Evolutionary conservation across 169 alveolate genomes (phyloP), one percentile per base, ranked within the genome.

Genomic region (Condylostoma magnum): DNA sequence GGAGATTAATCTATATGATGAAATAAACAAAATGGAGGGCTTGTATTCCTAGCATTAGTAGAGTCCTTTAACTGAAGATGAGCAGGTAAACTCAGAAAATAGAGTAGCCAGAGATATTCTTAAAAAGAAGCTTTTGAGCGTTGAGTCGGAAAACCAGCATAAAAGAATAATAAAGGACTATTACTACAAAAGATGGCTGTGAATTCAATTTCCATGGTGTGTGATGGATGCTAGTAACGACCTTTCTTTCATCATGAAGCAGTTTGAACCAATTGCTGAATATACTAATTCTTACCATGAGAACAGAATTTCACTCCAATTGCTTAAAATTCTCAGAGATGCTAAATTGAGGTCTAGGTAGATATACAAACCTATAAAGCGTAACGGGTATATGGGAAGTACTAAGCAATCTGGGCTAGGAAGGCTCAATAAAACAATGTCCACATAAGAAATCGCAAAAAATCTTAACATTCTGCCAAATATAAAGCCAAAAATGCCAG

Each of bases 171-270:
- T n/a, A 10, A 46, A 47, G 18, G 10, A 15, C 25, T 47, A 46
- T 46, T 68, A 25, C n/a, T 68, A 68, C 33, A 46, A 68, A 50
- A 68, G 76, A 51, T 68, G 76, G 69, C 48, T 68, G 6, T 68
- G 76, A 34, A 28, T 68, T 10, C 46, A 68, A 33, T 68, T 48
- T 48, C 76, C 76, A 36, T 68, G 76, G 51, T 48, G 63, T 18
- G 15, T 36, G 1, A 2, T 68, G 6, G 76, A 68, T 50, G 63
- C 52, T 0, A 50, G 52, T 34, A 50, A 65, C 4, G 51, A 68
- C 31, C 34, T 68, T 28, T 68, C 76, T 10, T 37, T 50, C 18
- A 51, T 68, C 8, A 30, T 68, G 53, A n/a, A n/a, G 20, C 12
- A 27, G 38, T 65, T 28, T 18, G 27, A 28, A 1, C 34, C 46